Base-by-base conservation (phyloP, 805 yeast genomes). In the Maudiozyma barnettii region DNA sequence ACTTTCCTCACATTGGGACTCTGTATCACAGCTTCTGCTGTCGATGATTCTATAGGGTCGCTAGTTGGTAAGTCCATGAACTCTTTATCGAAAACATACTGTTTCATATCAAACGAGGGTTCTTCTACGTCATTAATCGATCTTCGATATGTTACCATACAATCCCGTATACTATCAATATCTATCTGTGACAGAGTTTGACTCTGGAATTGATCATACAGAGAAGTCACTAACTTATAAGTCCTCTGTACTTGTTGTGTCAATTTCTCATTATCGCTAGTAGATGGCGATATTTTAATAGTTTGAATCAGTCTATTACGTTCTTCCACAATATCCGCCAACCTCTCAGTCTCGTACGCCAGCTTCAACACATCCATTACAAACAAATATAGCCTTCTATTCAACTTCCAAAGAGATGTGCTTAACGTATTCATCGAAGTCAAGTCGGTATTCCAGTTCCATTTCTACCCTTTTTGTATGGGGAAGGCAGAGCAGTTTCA, bases 321-420 rank as follows among this genome's bases (percentile, higher is more conserved):
- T 43, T 64, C 68, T 16, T 61, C 64, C 4, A 63, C 51, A 19
- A 61, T 22, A 48, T 61, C 63, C 4, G 45, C 45, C 33, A 64
- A 44, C 45, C 48, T 59, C 21, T 59, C 62, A 13, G 61, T 39
- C 49, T 59, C 65, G 38, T 61, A 59, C n/a, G 53, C 46, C 10
- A 59, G 37, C 44, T 55, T 55, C 39, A 60, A 42, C 20, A 45
- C 44, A 31, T 54, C 58, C 65, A 60, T 61, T n/a, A n/a, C n/a
- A n/a, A n/a, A n/a, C n/a, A n/a, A n/a, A n/a, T n/a, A n/a, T n/a
- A n/a, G n/a, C n/a, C n/a, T n/a, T n/a, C n/a, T n/a, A n/a, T n/a
- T n/a, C n/a, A n/a, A n/a, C n/a, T n/a, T n/a, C n/a, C n/a, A n/a
- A n/a, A n/a, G n/a, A n/a, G n/a, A n/a, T n/a, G n/a, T n/a, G n/a